phyloP scores from a whole-genome alignment of 768 basidiomycete species.

The Collybia sordida region DNA sequence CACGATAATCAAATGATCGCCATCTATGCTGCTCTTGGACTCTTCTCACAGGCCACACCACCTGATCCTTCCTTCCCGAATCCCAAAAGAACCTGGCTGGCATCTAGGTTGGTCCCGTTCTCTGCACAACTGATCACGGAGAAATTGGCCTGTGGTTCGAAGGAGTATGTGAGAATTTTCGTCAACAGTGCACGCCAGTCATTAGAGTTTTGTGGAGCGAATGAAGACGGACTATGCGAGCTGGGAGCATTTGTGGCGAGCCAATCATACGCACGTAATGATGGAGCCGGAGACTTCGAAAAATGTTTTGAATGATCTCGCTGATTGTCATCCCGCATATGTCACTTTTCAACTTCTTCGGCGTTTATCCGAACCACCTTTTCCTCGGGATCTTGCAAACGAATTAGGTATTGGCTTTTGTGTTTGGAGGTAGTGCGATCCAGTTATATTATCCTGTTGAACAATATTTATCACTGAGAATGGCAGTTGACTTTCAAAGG shows the following conservation, averaged over 20 bases:
- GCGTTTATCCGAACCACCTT: too few species aligned
- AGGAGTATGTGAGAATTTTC: slow-evolving; percentile 67
- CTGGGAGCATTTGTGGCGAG: slow-evolving; percentile 67
- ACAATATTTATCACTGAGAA: not conserved
- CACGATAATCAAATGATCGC: slow-evolving; percentile 87
- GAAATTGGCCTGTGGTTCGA: slow-evolving; percentile 50
- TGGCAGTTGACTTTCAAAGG: too few species aligned
- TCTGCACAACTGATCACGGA: slow-evolving; percentile 74
- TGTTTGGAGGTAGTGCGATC: too few species aligned
- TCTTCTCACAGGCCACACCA: slow-evolving; percentile 38
- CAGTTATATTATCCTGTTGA: not conserved
- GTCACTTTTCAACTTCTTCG: too few species aligned
- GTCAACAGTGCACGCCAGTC: slow-evolving; percentile 75
- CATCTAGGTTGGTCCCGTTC: slow-evolving; percentile 70
- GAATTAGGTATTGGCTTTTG: too few species aligned
- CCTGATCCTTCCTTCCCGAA: slow-evolving; percentile 33
- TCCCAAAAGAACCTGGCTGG: slow-evolving; percentile 46
- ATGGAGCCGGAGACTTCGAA: slow-evolving; percentile 74
- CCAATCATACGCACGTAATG: slow-evolving; percentile 64
- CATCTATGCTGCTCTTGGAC: slow-evolving; percentile 65
- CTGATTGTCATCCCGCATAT: too few species aligned
- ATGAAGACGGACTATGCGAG: slow-evolving; percentile 57
- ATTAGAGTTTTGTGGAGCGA: slow-evolving; percentile 56
- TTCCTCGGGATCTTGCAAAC: too few species aligned
- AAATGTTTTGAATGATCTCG: slow-evolving; percentile 44